Percentiles rank a stretch among this genome's conserved stretches.
Evolutionary conservation across 2,329 filamentous ascomycete species (phyloP).

Genomic region (Fusarium zealandicum): DNA sequence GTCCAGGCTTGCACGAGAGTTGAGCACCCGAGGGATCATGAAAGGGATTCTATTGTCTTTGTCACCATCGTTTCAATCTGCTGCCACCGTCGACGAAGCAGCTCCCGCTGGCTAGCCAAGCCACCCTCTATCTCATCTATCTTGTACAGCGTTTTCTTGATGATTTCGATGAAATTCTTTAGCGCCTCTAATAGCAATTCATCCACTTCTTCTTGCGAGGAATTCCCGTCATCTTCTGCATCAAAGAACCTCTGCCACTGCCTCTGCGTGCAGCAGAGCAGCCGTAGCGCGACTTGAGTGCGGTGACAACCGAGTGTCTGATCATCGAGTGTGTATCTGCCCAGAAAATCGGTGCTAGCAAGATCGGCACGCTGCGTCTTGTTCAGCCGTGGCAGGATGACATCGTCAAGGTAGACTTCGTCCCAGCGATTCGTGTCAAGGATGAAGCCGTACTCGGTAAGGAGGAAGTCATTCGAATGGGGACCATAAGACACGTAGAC

Average conservation of each 20-base stretch:
- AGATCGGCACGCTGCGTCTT: conserved; percentile 50
- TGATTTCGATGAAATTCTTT: conserved; percentile 45
- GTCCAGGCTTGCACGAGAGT: too few species aligned
- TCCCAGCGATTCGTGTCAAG: conserved; percentile 59
- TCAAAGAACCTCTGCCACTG: conserved; percentile 51
- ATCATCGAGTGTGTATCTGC: conserved; percentile 55
- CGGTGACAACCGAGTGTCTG: conserved; percentile 55
- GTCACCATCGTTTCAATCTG: conserved; percentile 52
- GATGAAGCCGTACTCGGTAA: conserved; percentile 70
- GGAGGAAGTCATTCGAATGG: conserved; percentile 75
- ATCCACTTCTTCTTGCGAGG: conserved; percentile 52
- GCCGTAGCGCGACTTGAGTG: conserved; percentile 60
- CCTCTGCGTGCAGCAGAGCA: conserved; percentile 44
- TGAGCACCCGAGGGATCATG: background rate
- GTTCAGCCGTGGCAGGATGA: conserved; percentile 51
- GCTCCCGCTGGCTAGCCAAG: conserved; percentile 45
- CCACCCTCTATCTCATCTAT: conserved; percentile 45
- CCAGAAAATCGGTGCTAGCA: conserved; percentile 55
- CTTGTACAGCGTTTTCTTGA: conserved; percentile 43
- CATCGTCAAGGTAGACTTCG: conserved; percentile 57
- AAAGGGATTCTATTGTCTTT: conserved; percentile 43
- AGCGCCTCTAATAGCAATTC: conserved; percentile 49
- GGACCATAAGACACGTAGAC: conserved; percentile 73
- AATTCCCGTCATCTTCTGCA: conserved; percentile 55
- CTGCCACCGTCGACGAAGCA: conserved; percentile 52